phyloP scores from a whole-genome alignment of 805 yeast genomes.

The Barnettozyma vustinii region DNA sequence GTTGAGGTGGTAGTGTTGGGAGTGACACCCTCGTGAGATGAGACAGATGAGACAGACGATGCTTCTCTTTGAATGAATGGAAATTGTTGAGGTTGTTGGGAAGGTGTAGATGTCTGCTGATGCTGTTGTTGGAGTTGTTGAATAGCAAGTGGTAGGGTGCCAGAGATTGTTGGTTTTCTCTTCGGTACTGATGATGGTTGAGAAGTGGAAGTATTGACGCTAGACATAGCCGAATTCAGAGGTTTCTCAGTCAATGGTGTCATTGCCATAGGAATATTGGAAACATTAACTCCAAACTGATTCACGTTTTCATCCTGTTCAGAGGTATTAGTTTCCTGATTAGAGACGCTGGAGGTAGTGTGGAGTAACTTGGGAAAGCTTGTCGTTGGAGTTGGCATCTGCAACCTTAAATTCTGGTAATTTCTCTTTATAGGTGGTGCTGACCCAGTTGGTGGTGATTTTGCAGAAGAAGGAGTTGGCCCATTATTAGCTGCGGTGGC shows the following conservation, averaged over 20 bases:
- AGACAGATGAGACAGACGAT: conserved; percentile 10
- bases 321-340: conserved; percentile 2
- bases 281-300: conserved; percentile 61
- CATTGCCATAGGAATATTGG: conserved; percentile 58
- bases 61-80: conserved; percentile 4
- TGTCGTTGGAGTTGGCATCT: conserved; percentile 70
- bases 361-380: conserved; percentile 23
- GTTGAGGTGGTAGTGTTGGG: background rate
- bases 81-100: conserved; percentile 6
- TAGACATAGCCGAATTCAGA: conserved; percentile 4
- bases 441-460: conserved; percentile 1
- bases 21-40: conserved; percentile 10
- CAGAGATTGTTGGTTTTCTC: conserved; percentile 10
- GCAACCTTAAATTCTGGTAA: conserved; percentile 55
- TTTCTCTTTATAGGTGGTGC: conserved; percentile 29
- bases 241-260: conserved; percentile 71
- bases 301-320: conserved; percentile 42
- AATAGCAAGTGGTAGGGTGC: conserved; percentile 3
- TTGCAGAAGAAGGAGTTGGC: conserved; percentile 1
- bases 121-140: conserved; percentile 8
- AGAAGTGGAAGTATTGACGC: background rate
- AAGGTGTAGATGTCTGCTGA: conserved; percentile 3
- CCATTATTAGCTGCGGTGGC: background rate
- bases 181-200: conserved; percentile 5
- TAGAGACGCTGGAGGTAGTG: conserved; percentile 31